A percentile compares a stretch with the other conserved stretches of the same genome.
phyloP scores from a whole-genome alignment of 257 asterid genomes.

The Galeopsis tetrahit region DNA sequence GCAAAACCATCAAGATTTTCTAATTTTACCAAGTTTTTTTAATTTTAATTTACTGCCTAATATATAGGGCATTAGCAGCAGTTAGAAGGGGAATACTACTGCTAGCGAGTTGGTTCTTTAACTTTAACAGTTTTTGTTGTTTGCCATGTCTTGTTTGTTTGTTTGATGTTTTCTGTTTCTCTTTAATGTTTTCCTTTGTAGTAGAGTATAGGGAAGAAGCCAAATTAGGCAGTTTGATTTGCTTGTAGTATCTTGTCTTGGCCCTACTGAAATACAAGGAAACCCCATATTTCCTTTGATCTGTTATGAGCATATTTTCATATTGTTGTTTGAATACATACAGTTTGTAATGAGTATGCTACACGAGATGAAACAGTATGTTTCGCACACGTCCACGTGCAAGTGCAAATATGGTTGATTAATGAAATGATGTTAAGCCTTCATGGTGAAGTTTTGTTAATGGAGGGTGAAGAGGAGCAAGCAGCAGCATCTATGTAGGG shows the following conservation, averaged over 20 bases:
- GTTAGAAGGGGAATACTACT: conserved; percentile 45
- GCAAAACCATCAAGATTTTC: conserved; percentile 42
- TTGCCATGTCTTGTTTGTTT: conserved; percentile 28
- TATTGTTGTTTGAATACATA: not conserved
- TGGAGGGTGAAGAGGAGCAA: conserved; percentile 36
- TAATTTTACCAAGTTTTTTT: conserved; percentile 24
- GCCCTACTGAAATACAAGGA: conserved; percentile 18
- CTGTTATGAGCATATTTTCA: not conserved
- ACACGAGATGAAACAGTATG: not conserved
- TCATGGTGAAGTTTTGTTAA: conserved; percentile 17
- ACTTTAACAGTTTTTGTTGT: conserved; percentile 24
- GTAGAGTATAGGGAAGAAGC: conserved; percentile 26
- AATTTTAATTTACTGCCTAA: conserved; percentile 33
- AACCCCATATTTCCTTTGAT: conserved; percentile 21
- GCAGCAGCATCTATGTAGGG: conserved; percentile 39
- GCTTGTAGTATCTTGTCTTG: conserved; percentile 21
- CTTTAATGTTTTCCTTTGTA: conserved; percentile 31
- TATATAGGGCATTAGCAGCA: conserved; percentile 45
- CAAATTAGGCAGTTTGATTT: not conserved
- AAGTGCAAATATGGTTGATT: too few species aligned
- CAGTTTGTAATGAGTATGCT: not conserved
- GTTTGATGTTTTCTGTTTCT: conserved; percentile 23
- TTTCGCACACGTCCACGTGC: too few species aligned
- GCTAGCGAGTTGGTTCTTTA: conserved; percentile 30
- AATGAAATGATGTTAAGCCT: not conserved